A percentile compares a stretch with the other conserved stretches of the same genome.
These are phyloP conservation scores for Thelonectria discophora DNA, from an alignment of 2,329 filamentous ascomycete species.

Conservation along the genomic window DNA sequence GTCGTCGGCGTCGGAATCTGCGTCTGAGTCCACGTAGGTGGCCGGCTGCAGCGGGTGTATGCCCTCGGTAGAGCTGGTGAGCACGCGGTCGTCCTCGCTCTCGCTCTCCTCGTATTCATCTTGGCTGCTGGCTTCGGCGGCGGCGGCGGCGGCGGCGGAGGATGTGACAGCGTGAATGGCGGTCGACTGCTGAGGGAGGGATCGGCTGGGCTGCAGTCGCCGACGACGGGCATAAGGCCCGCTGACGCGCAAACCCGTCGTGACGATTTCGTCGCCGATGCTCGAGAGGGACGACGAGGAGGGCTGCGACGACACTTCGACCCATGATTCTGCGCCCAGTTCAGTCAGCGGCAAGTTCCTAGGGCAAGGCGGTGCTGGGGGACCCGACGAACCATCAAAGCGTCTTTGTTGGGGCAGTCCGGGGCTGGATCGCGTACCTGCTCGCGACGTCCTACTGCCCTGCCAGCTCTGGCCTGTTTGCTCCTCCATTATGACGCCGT, in stretches of 20 bases:
- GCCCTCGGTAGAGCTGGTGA: slow-evolving; percentile 69
- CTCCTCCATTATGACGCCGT: slow-evolving; percentile 40
- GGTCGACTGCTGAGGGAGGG: slow-evolving; percentile 52
- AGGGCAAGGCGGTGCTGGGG: slow-evolving; percentile 7
- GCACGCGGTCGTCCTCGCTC: slow-evolving; percentile 80
- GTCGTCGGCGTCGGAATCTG: slow-evolving; percentile 67
- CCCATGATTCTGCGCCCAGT: slow-evolving; percentile 81
- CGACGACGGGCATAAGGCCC: slow-evolving; percentile 70
- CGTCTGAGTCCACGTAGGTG: slow-evolving; percentile 56
- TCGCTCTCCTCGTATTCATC: slow-evolving; percentile 94
- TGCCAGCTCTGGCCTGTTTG: slow-evolving; percentile 42
- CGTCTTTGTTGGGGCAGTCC: slow-evolving; percentile 46
- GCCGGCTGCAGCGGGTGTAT: slow-evolving; percentile 50
- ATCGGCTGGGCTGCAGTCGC: slow-evolving; percentile 50
- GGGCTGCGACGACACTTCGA: slow-evolving; percentile 91
- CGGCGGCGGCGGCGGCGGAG: slow-evolving; percentile 49
- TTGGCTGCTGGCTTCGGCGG: slow-evolving; percentile 75
- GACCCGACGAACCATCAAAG: slow-evolving; percentile 47
- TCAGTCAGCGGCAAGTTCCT: slow-evolving; percentile 13
- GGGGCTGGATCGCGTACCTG: slow-evolving; percentile 43
- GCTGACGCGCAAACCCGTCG: slow-evolving; percentile 83
- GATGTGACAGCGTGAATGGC: slow-evolving; percentile 54
- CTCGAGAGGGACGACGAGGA: slow-evolving; percentile 93
- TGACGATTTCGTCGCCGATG: slow-evolving; percentile 87
- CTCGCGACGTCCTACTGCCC: slow-evolving; percentile 37